Conservation (phyloP, 2,329 filamentous ascomycete species). For the Colletotrichum horii region DNA sequence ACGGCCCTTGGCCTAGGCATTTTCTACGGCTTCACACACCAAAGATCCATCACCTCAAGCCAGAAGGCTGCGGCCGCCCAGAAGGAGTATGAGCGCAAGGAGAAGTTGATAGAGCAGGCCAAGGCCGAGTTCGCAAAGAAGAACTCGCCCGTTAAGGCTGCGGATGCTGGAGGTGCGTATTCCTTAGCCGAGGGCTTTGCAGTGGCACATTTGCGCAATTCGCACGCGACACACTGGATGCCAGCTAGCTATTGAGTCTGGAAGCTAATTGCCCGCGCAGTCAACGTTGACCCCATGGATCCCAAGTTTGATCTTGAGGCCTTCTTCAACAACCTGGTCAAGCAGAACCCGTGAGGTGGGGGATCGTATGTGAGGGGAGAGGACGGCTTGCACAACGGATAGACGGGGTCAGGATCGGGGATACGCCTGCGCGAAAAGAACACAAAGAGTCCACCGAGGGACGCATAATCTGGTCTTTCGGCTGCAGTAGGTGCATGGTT, state of each 20-base stretch:
- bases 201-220: neutral
- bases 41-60: slow-evolving; percentile 76
- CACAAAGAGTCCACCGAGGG: slow-evolving; percentile 5
- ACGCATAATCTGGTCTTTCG: slow-evolving; percentile 20
- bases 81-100: slow-evolving; percentile 89
- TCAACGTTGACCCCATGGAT: slow-evolving; percentile 78
- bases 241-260: neutral
- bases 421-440: slow-evolving; percentile 20
- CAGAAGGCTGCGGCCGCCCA: slow-evolving; percentile 75
- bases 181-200: neutral
- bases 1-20: slow-evolving; percentile 90
- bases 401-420: slow-evolving; percentile 24
- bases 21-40: slow-evolving; percentile 96
- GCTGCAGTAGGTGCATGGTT: slow-evolving; percentile 32
- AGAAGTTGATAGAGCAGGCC: slow-evolving; percentile 88
- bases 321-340: slow-evolving; percentile 69
- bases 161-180: slow-evolving; percentile 18
- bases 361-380: slow-evolving; percentile 26
- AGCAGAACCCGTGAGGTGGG: slow-evolving; percentile 53
- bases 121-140: slow-evolving; percentile 86
- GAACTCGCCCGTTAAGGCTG: slow-evolving; percentile 58
- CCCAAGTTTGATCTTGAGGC: slow-evolving; percentile 94
- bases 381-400: slow-evolving; percentile 31
- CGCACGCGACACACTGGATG: neutral
- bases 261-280: slow-evolving; percentile 42